phyloP scores from a whole-genome alignment of 2,329 filamentous ascomycete genomes.

The Alternaria sp. region DNA sequence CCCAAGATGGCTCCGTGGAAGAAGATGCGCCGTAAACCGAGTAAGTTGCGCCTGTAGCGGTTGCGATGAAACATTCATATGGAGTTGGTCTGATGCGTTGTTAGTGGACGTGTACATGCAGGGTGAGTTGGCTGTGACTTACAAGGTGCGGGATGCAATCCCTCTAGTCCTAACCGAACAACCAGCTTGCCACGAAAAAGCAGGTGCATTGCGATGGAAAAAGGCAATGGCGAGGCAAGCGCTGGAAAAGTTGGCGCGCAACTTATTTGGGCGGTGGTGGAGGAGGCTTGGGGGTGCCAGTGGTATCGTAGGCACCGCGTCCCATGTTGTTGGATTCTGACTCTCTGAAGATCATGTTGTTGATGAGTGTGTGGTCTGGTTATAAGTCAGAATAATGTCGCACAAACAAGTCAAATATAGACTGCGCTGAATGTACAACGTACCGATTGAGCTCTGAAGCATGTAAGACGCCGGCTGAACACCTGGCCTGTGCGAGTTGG shows the following conservation, averaged over 20 bases:
- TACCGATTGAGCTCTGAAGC: slow-evolving; percentile 30
- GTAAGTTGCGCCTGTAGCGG: slow-evolving; percentile 22
- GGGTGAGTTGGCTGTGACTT: slow-evolving; percentile 43
- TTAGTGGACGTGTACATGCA: slow-evolving; percentile 41
- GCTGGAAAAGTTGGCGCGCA: background rate
- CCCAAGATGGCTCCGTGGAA: slow-evolving; percentile 29
- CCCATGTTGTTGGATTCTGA: slow-evolving; percentile 57
- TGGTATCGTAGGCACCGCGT: slow-evolving; percentile 60
- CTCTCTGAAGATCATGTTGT: slow-evolving; percentile 56
- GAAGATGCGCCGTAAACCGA: slow-evolving; percentile 28
- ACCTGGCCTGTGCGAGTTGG: slow-evolving; percentile 26
- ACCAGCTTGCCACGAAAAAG: slow-evolving; percentile 5
- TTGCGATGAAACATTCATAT: slow-evolving; percentile 25
- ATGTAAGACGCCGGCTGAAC: slow-evolving; percentile 37
- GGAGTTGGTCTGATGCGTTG: slow-evolving; percentile 39
- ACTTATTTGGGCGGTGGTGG: slow-evolving; percentile 53
- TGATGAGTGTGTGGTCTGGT: slow-evolving; percentile 33
- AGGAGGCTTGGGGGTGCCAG: slow-evolving; percentile 58
- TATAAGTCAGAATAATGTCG: slow-evolving; percentile 42
- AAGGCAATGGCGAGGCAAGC: slow-evolving; percentile 7
- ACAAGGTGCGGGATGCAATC: slow-evolving; percentile 44
- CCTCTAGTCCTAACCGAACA: slow-evolving; percentile 44
- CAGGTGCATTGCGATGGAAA: background rate
- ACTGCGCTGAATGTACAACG: slow-evolving; percentile 19
- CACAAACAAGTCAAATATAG: slow-evolving; percentile 24